Base-by-base conservation (phyloP, 164 flowering plant genomes). In the Santalum album region DNA sequence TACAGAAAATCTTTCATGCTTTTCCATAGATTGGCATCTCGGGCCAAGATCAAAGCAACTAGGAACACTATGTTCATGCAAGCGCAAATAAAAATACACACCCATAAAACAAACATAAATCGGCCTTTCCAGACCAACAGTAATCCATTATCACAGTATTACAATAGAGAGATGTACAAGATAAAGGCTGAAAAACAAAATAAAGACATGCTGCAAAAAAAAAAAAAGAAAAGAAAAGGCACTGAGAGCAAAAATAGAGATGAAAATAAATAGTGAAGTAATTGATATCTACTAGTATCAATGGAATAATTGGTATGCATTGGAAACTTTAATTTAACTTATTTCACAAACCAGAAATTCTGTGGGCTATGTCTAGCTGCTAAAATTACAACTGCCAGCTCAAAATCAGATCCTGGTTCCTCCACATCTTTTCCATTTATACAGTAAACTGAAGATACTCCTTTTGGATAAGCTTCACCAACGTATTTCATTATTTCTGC, bases 391-490 rank as follows among this genome's bases (percentile, higher is more conserved):
- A 82, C 92, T 49, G 64, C 86, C 67, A 94, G 76, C 71, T 87
- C 91, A 79, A 90, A 94, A 69, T 87, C 76, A 27, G 72, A 68
- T 29, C 96, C 99, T 26, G 91, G 92, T 63, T 75, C 97, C 69
- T 90, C 97, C 35, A 62, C 84, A 69, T 94, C 96, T 72, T 90
- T 87, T 54, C 96, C 95, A 42, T 72, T 73, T 7, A 51, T 60
- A 67, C 92, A 87, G 58, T 85, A 87, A 57, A 94, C 95, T 21
- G 96, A 78, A 66, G 84, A 75, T 22, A 72, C 58, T 54, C 99
- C 99, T 78, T 92, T 92, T 44, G 96, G 94, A 73, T 87, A 92
- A 53, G 90, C 78, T 71, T 87, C 99, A 52, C 70, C 71, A 24
- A 83, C 87, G 71, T 92, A 89, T 62, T 82, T 85, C 10, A 71